Evolutionary conservation across 1,139 yeast genomes (phyloP).

Genomic region (Lodderomyces theae): DNA sequence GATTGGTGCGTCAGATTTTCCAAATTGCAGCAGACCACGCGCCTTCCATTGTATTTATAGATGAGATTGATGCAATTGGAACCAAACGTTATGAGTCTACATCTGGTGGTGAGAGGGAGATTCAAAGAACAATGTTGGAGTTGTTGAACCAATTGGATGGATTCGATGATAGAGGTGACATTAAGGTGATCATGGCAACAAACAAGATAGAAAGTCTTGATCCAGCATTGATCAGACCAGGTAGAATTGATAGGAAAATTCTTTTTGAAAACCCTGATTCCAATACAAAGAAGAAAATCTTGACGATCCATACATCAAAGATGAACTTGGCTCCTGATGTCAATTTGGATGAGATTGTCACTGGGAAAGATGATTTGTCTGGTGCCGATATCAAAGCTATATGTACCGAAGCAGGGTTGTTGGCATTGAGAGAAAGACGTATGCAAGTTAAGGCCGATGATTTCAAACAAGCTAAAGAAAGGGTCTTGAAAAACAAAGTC

Average conservation of each 20-base stretch:
- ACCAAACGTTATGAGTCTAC: conserved; percentile 94
- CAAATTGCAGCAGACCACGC: conserved; percentile 97
- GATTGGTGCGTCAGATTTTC: conserved; percentile 90
- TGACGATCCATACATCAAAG: conserved; percentile 89
- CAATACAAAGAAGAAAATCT: conserved; percentile 87
- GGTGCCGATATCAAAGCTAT: conserved; percentile 99
- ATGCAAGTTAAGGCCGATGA: conserved; percentile 97
- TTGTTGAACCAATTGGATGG: conserved; percentile 96
- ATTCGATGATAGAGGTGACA: conserved; percentile 97
- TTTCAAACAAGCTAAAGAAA: conserved; percentile 91
- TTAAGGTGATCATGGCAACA: conserved; percentile 98
- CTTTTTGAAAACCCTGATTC: conserved; percentile 95
- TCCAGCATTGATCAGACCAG: conserved; percentile 98
- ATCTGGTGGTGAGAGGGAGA: conserved; percentile 97
- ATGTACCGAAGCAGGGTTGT: conserved; percentile 95
- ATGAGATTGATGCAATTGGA: conserved; percentile 99
- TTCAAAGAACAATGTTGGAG: conserved; percentile 98
- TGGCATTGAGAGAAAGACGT: conserved; percentile 95
- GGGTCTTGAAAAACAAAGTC: conserved; percentile 95
- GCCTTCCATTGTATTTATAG: conserved; percentile 96
- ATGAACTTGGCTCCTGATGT: conserved; percentile 91
- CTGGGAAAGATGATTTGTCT: conserved; percentile 89
- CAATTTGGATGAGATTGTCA: conserved; percentile 83
- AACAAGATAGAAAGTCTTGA: conserved; percentile 93
- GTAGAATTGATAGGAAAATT: conserved; percentile 97